phyloP scores from a whole-genome alignment of 495 filamentous ascomycete species.

The Hypoxylon lienhwacheense region DNA sequence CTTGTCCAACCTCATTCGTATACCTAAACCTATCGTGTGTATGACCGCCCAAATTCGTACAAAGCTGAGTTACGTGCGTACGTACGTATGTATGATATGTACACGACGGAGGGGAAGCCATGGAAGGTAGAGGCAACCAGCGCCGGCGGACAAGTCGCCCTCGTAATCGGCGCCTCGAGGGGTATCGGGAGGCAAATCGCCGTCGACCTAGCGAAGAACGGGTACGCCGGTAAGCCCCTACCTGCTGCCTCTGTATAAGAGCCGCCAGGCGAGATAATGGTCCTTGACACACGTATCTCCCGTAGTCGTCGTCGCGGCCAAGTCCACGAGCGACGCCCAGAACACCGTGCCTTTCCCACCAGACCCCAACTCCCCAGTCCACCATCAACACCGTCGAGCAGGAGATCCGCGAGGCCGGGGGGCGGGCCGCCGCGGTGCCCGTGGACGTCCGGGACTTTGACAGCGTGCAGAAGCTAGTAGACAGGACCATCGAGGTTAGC shows the following conservation, averaged over 20 bases:
- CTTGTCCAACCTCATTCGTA: too few species aligned
- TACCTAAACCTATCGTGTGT: too few species aligned
- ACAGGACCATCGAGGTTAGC: slow-evolving; percentile 58
- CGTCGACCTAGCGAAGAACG: slow-evolving; percentile 69
- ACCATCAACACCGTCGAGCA: slow-evolving; percentile 83
- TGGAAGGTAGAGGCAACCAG: slow-evolving; percentile 15
- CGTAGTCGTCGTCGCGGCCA: slow-evolving; percentile 78
- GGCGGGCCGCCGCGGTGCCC: slow-evolving; percentile 64
- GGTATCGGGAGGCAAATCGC: slow-evolving; percentile 81
- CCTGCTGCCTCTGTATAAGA: background rate
- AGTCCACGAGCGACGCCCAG: slow-evolving; percentile 67
- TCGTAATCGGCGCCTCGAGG: slow-evolving; percentile 73
- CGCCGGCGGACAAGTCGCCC: slow-evolving; percentile 52
- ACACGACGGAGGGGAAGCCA: too few species aligned
- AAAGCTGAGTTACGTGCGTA: too few species aligned
- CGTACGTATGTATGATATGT: background rate
- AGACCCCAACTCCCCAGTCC: slow-evolving; percentile 77
- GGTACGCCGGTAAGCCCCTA: slow-evolving; percentile 66
- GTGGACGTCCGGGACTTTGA: slow-evolving; percentile 69
- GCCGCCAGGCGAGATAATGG: background rate
- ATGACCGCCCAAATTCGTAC: too few species aligned
- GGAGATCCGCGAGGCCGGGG: slow-evolving; percentile 71
- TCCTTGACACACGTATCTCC: background rate
- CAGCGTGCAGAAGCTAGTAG: slow-evolving; percentile 64
- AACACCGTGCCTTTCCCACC: slow-evolving; percentile 67